Conservation (phyloP, 305 asterid genomes). For the Fraxinus floribunda region DNA sequence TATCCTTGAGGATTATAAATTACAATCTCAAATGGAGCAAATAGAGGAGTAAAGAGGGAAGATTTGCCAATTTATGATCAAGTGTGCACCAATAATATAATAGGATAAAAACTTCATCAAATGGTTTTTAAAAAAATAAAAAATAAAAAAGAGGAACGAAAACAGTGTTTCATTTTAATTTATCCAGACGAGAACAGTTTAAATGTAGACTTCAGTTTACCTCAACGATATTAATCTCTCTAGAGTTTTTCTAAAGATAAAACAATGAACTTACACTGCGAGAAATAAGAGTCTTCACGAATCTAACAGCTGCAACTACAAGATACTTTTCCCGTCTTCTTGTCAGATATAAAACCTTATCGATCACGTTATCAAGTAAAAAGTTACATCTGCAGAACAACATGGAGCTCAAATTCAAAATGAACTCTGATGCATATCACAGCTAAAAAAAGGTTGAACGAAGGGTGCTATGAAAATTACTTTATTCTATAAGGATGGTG, state of each 20-base stretch:
- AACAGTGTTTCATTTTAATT: not conserved
- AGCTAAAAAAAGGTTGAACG: conserved; percentile 16
- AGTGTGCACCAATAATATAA: not conserved
- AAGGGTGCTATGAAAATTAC: conserved; percentile 45
- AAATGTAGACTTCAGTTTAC: not conserved
- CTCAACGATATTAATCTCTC: not conserved
- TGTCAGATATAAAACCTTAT: conserved; percentile 77
- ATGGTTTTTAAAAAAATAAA: not conserved
- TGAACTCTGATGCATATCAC: conserved; percentile 14
- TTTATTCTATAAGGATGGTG: conserved; percentile 95
- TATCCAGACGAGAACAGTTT: not conserved
- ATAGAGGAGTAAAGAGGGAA: not conserved
- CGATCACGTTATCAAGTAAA: conserved; percentile 83
- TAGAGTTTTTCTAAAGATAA: conserved; percentile 14
- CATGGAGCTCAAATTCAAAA: conserved; percentile 12
- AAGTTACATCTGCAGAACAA: conserved; percentile 72
- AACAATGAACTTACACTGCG: conserved; percentile 73
- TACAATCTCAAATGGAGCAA: conserved; percentile 13
- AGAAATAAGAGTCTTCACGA: conserved; percentile 76
- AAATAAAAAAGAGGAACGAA: not conserved
- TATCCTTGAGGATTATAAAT: not conserved
- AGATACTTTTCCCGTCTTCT: conserved; percentile 90
- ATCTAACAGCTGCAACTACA: conserved; percentile 90
- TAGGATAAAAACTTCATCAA: not conserved
- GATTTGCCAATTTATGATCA: not conserved